Conservation (phyloP, 495 filamentous ascomycete genomes). For the Xylaria sp. region DNA sequence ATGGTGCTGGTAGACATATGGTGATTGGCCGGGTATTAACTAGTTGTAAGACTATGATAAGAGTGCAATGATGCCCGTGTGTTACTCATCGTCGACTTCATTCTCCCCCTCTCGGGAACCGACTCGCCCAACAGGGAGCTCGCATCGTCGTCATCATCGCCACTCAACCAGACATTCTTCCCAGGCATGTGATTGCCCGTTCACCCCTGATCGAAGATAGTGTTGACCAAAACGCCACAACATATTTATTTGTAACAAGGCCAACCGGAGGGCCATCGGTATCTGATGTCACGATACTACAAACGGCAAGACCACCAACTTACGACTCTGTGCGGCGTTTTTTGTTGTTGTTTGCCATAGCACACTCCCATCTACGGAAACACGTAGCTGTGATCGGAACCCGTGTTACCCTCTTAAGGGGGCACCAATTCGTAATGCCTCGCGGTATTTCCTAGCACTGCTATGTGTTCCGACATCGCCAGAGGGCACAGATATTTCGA, state of each 20-base stretch:
- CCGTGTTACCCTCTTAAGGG: background rate
- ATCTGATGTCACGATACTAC: background rate
- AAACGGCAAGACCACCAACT: background rate
- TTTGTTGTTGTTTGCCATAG: conserved; percentile 3
- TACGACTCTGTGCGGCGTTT: background rate
- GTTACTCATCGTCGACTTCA: background rate
- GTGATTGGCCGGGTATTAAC: background rate
- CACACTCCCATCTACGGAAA: background rate
- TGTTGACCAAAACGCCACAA: background rate
- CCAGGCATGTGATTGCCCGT: background rate
- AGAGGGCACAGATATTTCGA: background rate
- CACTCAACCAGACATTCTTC: background rate
- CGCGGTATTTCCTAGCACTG: background rate
- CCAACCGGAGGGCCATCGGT: background rate
- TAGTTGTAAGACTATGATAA: background rate
- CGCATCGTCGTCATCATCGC: background rate
- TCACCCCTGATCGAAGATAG: background rate
- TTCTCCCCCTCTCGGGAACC: background rate
- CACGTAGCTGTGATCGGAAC: background rate
- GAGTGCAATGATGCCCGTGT: background rate
- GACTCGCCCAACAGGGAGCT: background rate
- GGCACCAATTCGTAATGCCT: background rate
- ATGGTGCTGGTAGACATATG: background rate
- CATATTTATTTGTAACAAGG: background rate
- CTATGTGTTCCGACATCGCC: background rate